Base-by-base conservation (phyloP, 306 rosid genomes). In the Trifolium fragiferum region DNA sequence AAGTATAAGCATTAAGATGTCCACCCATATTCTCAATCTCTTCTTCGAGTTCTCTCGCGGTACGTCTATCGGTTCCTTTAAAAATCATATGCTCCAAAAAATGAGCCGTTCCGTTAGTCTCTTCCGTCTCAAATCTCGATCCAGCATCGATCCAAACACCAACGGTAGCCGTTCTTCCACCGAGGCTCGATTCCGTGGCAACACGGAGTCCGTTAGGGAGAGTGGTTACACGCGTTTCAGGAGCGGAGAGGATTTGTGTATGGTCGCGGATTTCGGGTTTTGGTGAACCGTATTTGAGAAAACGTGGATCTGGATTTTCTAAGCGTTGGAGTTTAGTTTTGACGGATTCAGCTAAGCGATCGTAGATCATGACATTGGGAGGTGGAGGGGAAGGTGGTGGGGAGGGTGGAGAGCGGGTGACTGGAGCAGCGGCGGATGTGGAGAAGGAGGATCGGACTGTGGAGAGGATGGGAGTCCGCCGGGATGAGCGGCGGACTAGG, bases 11-110 rank as follows among this genome's bases (percentile, higher is more conserved):
- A 72, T 94, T 94, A 75, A 94, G 75, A 53, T 94, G 98, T 0
- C 98, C 98, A 2, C 98, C 98, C 97, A 91, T 94, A 79, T 94
- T 94, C 90, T 94, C 98, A 46, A 91, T 85, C 85, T 94, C 97
- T 63, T 90, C 96, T 76, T 94, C 97, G 3, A 94, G 82, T 64
- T 83, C 81, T 18, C 90, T 81, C 2, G 95, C 93, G n/a, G 90
- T 84, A 3, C 80, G 76, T 78, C 94, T 79, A 84, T 80, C 83
- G n/a, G 98, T 94, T 11, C 99, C 99, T 70, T 94, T 90, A 70
- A 94, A 94, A 51, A 94, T 94, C 99, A 94, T 94, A 74, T 94
- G 99, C 81, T 94, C 99, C 21, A 94, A 78, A 66, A 94, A 91
- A 46, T 94, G 97, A 0, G 97, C 97, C 0, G 96, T 94, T 13